A percentile compares a stretch with the other conserved stretches of the same genome.
phyloP scores from a whole-genome alignment of 164 flowering plant genomes.

The Paratinospora sagittata region DNA sequence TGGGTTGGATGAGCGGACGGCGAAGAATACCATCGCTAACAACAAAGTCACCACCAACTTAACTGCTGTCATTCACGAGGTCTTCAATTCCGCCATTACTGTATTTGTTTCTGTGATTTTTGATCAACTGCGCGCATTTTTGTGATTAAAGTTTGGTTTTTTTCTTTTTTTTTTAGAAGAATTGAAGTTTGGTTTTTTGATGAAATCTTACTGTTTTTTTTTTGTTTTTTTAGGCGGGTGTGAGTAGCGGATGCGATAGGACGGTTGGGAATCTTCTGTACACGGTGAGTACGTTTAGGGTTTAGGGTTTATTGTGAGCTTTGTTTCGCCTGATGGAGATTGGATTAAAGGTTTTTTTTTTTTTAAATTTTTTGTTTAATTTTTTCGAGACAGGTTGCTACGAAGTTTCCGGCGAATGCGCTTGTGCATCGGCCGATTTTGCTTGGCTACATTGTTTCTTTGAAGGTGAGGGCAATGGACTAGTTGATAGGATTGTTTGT shows the following conservation, averaged over 20 bases:
- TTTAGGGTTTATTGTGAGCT: not conserved
- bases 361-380: constrained; percentile 2
- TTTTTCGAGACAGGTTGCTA: constrained; percentile 57
- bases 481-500: not conserved
- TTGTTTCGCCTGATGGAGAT: not conserved
- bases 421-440: constrained; percentile 69
- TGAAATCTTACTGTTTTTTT: not conserved
- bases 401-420: constrained; percentile 86
- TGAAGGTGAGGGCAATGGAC: constrained; percentile 42
- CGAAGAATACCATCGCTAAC: constrained; percentile 71
- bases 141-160: not conserved
- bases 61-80: constrained; percentile 74
- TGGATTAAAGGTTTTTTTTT: not conserved
- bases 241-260: constrained; percentile 59
- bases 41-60: constrained; percentile 74
- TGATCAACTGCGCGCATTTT: not conserved
- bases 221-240: constrained; percentile 49
- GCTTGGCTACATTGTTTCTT: constrained; percentile 52
- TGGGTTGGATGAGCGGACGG: constrained; percentile 72
- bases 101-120: not conserved
- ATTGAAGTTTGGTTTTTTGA: not conserved
- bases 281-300: constrained; percentile 32
- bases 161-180: not conserved
- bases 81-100: constrained; percentile 5
- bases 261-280: constrained; percentile 72